Percentiles rank a stretch among this genome's conserved stretches.
Evolutionary conservation across 129 eudicot species (phyloP).

Genomic region (Lonicera japonica): DNA sequence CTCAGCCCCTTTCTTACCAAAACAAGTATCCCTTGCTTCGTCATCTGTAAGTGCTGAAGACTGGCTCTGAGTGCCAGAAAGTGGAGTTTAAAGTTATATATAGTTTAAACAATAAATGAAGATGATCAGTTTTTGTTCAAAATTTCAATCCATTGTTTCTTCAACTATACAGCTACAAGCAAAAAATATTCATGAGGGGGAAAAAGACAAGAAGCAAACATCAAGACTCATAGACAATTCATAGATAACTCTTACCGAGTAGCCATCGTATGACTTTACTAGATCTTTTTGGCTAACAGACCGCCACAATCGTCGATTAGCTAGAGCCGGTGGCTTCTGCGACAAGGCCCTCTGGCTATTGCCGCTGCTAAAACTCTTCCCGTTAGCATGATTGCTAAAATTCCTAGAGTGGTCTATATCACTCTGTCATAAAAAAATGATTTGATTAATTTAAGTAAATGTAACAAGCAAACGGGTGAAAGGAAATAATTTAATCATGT

Average conservation of each 20-base stretch:
- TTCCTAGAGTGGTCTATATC: slow-evolving; percentile 48
- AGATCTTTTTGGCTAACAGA: slow-evolving; percentile 69
- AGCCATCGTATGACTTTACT: slow-evolving; percentile 56
- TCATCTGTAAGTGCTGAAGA: slow-evolving; percentile 85
- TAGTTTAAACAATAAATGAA: too few species aligned
- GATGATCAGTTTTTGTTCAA: background rate
- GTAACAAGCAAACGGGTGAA: background rate
- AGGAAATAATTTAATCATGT: background rate
- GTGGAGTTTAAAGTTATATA: slow-evolving; percentile 1
- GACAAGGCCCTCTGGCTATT: slow-evolving; percentile 29
- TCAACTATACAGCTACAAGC: background rate
- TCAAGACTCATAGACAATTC: background rate
- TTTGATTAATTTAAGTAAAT: background rate
- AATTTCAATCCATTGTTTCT: background rate
- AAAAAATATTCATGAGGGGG: background rate
- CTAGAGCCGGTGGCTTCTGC: slow-evolving; percentile 41
- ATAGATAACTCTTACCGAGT: slow-evolving; percentile 50
- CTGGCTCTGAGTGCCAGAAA: slow-evolving; percentile 59
- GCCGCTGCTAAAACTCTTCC: slow-evolving; percentile 27
- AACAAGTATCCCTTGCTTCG: slow-evolving; percentile 50
- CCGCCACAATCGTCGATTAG: slow-evolving; percentile 48
- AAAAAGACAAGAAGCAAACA: background rate
- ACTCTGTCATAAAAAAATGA: slow-evolving; percentile 38
- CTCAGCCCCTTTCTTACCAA: slow-evolving; percentile 46
- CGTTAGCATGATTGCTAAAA: slow-evolving; percentile 24